These are phyloP conservation scores for Alternaria burnsii DNA, from an alignment of 2,329 filamentous ascomycete species.

Conservation along the genomic window DNA sequence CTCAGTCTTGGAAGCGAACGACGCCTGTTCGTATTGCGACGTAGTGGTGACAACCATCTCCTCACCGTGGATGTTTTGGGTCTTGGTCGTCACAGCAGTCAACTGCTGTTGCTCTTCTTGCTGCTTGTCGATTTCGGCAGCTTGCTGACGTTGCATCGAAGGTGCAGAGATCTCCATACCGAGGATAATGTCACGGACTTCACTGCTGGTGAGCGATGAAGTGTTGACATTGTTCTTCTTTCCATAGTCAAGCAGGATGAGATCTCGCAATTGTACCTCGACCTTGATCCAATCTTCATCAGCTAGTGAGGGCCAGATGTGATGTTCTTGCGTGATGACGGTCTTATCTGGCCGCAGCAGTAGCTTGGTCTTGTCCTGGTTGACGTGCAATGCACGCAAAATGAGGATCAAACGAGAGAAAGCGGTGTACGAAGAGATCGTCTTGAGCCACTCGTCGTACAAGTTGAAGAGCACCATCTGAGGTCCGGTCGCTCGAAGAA, in stretches of 20 bases:
- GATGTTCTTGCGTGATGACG: conserved; percentile 97
- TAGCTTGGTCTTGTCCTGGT: conserved; percentile 97
- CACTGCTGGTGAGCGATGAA: conserved; percentile 92
- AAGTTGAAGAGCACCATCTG: conserved; percentile 99
- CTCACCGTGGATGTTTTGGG: conserved; percentile 94
- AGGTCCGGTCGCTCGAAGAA: conserved; percentile 94
- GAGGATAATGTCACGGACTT: conserved; percentile 97
- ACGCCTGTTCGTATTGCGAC: conserved; percentile 96
- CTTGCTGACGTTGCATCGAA: conserved; percentile 97
- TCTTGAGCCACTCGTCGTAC: conserved; percentile 99
- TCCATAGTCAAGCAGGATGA: conserved; percentile 97
- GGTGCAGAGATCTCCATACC: conserved; percentile 99
- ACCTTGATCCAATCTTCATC: conserved; percentile 99
- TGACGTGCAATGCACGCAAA: conserved; percentile 92
- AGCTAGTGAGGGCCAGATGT: conserved; percentile 94
- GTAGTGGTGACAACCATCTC: conserved; percentile 99
- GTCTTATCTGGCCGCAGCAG: conserved; percentile 95
- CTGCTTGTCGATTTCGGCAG: conserved; percentile 98
- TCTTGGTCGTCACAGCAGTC: conserved; percentile 97
- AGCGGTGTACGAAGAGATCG: conserved; percentile 96
- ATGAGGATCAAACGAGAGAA: conserved; percentile 96
- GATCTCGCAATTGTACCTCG: conserved; percentile 92
- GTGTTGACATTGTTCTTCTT: conserved; percentile 99
- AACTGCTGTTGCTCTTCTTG: conserved; percentile 96
- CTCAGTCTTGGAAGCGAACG: conserved; percentile 97